Base-by-base conservation (phyloP, 2,329 filamentous ascomycete genomes). In the Mycosphaerella sp. region DNA sequence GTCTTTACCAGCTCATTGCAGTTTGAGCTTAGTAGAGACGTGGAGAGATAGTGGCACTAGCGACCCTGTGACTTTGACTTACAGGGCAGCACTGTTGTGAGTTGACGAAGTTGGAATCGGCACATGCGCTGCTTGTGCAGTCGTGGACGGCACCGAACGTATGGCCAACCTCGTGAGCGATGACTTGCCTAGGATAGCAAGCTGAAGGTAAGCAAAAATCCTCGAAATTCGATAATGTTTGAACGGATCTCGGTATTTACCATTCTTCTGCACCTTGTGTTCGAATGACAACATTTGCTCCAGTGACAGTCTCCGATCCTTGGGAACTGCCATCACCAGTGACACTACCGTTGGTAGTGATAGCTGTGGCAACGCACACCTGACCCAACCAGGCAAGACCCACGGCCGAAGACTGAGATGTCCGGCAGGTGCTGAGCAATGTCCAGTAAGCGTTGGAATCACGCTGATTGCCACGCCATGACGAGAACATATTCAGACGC, bases 61-160 rank as follows among this genome's bases (percentile, higher is more conserved):
- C 21, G 21, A 25, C 21, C 21, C 21, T 25, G 21, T 25, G 21
- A 25, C 21, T 25, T 25, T 25, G n/a, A 25, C 21, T 25, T 25
- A 25, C 21, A 25, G 90, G 93, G 62, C 93, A 98, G 69, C 93
- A 98, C 65, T 82, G 79, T 37, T 82, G 81, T 1, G 80, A 73
- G 49, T 71, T 75, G 57, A 83, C 77, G 1, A 72, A 71, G 34
- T 80, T 79, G 16, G 79, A 76, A 53, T 87, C 77, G 6, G 64
- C 62, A 66, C 91, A 97, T 2, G 85, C 79, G n/a, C 70, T 56
- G 0, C 74, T 66, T 2, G 81, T 86, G 70, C 93, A 98, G 70
- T 98, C 93, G 70, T 98, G 93, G 8, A 96, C 89, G 4, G 91
- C 93, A 41, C 91, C 91, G 68, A 95, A 97, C 0, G 89, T 97